Conservation (phyloP, 768 basidiomycete genomes). For the Pleurotus pulmonarius region DNA sequence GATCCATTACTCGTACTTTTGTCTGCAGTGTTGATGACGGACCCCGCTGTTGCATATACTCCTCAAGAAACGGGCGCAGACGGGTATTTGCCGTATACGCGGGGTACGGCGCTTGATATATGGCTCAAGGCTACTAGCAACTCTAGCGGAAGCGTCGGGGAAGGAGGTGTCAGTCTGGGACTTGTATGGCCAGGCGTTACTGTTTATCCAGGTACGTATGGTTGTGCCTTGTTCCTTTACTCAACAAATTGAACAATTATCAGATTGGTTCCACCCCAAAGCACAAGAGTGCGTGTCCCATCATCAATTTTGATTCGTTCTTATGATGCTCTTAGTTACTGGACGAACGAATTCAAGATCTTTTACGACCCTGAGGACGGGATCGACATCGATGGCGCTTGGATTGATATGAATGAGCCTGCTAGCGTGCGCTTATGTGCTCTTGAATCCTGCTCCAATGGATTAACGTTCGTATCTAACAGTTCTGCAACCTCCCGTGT, state of each 20-base stretch:
- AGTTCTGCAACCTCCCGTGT: conserved; percentile 66
- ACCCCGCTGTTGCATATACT: conserved; percentile 60
- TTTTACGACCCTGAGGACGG: conserved; percentile 54
- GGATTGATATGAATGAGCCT: conserved; percentile 80
- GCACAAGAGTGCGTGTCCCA: conserved; percentile 38
- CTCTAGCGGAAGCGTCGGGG: no score
- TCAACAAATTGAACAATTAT: background rate
- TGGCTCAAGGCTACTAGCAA: conserved; percentile 58
- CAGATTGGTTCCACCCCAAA: conserved; percentile 61
- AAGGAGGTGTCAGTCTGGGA: conserved; percentile 49
- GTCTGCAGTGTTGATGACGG: conserved; percentile 62
- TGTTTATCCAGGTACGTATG: conserved; percentile 45
- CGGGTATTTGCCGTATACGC: conserved; percentile 50
- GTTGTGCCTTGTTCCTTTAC: background rate
- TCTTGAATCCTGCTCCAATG: background rate
- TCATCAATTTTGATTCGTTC: background rate
- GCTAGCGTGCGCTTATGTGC: conserved; percentile 41
- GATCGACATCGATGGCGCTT: conserved; percentile 65
- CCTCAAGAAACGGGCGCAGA: conserved; percentile 24
- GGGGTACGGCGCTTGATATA: conserved; percentile 48
- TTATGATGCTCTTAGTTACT: conserved; percentile 36
- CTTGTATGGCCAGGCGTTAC: conserved; percentile 67
- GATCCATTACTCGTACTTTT: background rate
- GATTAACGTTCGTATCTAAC: conserved; percentile 18
- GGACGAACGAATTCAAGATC: conserved; percentile 55